Base-by-base conservation (phyloP, 257 asterid species). In the Rauvolfia tetraphylla region DNA sequence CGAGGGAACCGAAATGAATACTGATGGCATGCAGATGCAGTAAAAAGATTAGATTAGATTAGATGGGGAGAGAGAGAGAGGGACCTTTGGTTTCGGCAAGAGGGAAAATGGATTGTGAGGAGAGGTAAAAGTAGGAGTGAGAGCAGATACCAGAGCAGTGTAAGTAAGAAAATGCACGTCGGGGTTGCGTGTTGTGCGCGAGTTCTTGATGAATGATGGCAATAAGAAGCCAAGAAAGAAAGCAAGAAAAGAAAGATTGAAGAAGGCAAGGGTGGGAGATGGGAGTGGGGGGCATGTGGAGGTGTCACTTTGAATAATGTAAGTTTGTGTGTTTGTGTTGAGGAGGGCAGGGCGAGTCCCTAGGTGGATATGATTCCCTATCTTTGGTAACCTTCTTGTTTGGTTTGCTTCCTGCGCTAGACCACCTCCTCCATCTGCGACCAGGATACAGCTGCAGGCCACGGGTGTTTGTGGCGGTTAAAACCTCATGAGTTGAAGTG, bases 131-230 rank as follows among this genome's bases (percentile, higher is more conserved):
- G 62, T 51, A 74, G 57, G 68, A 70, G 27, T 74, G 20, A 57
- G 20, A 10, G 27, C 54, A 75, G 78, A 75, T 53, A 34, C 67
- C 68, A 74, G 56, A 49, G 72, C 63, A 12, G 73, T 71, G 72
- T 34, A 62, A 72, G 68, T n/a, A 58, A 71, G 44, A 20, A 23
- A 58, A 58, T 72, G 74, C 73, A 63, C 70, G 81, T 72, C 49
- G 61, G 73, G 78, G 74, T 78, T 78, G 81, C 81, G 81, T 78
- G 78, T 78, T 78, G 74, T 78, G 74, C 81, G 81, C 81, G 78
- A 78, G 81, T 63, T 72, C 57, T 63, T 34, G 17, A 31, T 58
- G 58, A 42, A 7, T 71, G 75, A 51, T 46, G 62, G 41, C 49
- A 48, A 22, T 22, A 31, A 71, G 75, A 31, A 22, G 74, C 58